These are phyloP conservation scores for Stylosanthes scabra DNA, from an alignment of 331 rosid species.

Conservation along the genomic window DNA sequence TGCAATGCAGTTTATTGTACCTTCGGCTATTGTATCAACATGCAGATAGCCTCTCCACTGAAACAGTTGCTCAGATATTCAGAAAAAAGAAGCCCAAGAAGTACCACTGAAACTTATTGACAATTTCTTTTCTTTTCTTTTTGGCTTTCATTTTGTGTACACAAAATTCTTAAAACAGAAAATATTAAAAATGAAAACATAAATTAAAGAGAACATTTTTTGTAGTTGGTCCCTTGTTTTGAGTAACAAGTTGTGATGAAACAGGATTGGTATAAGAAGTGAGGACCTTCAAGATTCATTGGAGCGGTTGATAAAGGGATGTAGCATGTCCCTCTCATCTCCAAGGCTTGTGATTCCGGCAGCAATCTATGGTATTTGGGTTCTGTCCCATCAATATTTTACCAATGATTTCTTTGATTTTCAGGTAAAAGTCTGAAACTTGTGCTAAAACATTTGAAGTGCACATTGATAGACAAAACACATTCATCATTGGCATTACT, in stretches of 20 bases:
- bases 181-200: too few species aligned
- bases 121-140: background rate
- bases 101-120: conserved; percentile 47
- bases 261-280: conserved; percentile 93
- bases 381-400: conserved; percentile 67
- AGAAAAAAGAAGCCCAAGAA: conserved; percentile 72
- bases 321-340: conserved; percentile 82
- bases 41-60: conserved; percentile 75
- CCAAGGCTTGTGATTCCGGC: conserved; percentile 96
- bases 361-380: conserved; percentile 80
- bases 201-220: too few species aligned
- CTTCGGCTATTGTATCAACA: conserved; percentile 85
- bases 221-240: conserved; percentile 23
- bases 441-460: background rate
- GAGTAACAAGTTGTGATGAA: conserved; percentile 23
- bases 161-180: too few species aligned
- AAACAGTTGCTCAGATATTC: conserved; percentile 76
- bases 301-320: conserved; percentile 77
- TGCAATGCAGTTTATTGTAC: conserved; percentile 75
- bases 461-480: background rate
- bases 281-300: conserved; percentile 74
- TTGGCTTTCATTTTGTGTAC: too few species aligned
- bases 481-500: conserved; percentile 20
- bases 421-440: conserved; percentile 62
- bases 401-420: conserved; percentile 74